phyloP scores from a whole-genome alignment of 2,329 filamentous ascomycete species.

The Endocalyx cinctus region DNA sequence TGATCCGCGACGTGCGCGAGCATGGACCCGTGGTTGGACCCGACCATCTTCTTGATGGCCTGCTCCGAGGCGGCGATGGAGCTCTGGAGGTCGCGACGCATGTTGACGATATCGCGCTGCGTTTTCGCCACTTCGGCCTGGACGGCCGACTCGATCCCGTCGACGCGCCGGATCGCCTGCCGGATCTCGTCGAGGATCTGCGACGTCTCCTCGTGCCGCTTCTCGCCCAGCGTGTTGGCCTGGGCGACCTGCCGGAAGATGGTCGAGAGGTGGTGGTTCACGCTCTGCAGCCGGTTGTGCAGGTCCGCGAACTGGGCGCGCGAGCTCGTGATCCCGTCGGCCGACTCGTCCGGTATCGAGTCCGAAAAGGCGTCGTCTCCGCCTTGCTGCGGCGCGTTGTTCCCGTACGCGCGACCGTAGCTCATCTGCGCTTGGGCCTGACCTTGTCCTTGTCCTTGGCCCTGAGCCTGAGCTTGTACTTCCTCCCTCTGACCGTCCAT shows the following conservation, averaged over 20 bases:
- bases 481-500: no score
- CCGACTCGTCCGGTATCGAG: constrained; percentile 41
- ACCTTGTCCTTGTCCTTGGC: constrained; percentile 24
- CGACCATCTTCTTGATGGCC: constrained; percentile 48
- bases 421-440: constrained; percentile 20
- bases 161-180: constrained; percentile 36
- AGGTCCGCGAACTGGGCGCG: constrained; percentile 74
- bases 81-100: constrained; percentile 50
- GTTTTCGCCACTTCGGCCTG: constrained; percentile 46
- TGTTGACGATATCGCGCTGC: constrained; percentile 53
- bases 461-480: constrained; percentile 29
- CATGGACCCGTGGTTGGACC: constrained; percentile 45
- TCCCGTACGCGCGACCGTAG: constrained; percentile 19
- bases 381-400: constrained; percentile 14
- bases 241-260: constrained; percentile 55
- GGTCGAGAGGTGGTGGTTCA: constrained; percentile 63
- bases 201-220: constrained; percentile 52
- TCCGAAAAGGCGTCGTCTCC: constrained; percentile 35
- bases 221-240: constrained; percentile 46
- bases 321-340: constrained; percentile 45
- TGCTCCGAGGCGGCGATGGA: constrained; percentile 48
- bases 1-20: constrained; percentile 42
- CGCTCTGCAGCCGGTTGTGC: constrained; percentile 73
- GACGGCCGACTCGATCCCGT: constrained; percentile 39
- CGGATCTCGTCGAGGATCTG: constrained; percentile 43